phyloP scores from a whole-genome alignment of 345 rosid genomes.

The Salix brachista region DNA sequence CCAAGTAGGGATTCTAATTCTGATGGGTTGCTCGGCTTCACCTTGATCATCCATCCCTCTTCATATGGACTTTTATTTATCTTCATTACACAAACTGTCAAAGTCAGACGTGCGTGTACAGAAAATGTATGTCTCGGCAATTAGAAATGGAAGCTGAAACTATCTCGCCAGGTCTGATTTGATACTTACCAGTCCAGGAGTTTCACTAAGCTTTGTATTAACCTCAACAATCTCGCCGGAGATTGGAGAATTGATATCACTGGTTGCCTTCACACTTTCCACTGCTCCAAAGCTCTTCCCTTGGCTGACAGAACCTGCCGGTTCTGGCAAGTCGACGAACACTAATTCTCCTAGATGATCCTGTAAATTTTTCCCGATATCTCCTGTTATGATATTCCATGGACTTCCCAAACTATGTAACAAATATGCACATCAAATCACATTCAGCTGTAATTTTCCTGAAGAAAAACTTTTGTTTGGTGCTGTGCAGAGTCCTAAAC shows the following conservation, averaged over 20 bases:
- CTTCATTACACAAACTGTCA: slow-evolving; percentile 29
- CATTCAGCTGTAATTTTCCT: background rate
- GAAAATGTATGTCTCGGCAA: background rate
- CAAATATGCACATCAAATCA: background rate
- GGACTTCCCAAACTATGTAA: background rate
- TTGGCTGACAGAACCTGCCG: slow-evolving; percentile 44
- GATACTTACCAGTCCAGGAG: slow-evolving; percentile 67
- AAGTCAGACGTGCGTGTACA: background rate
- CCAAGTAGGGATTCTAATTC: slow-evolving; percentile 75
- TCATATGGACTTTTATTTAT: slow-evolving; percentile 84
- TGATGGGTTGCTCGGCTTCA: slow-evolving; percentile 76
- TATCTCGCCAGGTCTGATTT: no score
- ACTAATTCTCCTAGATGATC: slow-evolving; percentile 95
- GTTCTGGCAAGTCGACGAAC: slow-evolving; percentile 82
- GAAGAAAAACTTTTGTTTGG: background rate
- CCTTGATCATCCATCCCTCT: slow-evolving; percentile 95
- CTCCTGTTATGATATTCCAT: background rate
- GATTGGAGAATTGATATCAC: slow-evolving; percentile 84
- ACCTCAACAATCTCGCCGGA: slow-evolving; percentile 82
- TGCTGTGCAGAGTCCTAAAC: background rate
- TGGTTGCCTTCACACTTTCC: slow-evolving; percentile 94
- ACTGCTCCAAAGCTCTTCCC: slow-evolving; percentile 81
- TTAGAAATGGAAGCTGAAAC: background rate
- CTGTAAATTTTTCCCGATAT: slow-evolving; percentile 21
- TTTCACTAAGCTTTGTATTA: slow-evolving; percentile 60